These are phyloP conservation scores for Hericium rajendrae DNA, from an alignment of 768 basidiomycete species.

Conservation along the genomic window DNA sequence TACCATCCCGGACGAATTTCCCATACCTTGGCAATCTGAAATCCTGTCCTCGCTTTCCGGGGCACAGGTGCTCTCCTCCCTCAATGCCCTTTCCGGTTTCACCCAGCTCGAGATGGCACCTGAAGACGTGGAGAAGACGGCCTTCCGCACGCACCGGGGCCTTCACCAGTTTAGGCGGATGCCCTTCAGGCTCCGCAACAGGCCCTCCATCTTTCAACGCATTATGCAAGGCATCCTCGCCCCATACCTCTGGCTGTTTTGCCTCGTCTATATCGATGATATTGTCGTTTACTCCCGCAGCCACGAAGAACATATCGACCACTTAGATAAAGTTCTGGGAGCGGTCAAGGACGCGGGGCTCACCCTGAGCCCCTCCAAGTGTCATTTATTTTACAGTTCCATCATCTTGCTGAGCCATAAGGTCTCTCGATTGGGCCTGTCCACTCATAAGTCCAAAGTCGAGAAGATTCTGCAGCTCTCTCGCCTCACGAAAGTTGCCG, in stretches of 20 bases:
- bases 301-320: constrained; percentile 8
- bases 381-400: constrained; percentile 17
- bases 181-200: constrained; percentile 26
- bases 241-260: too few relatives aligned
- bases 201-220: constrained; percentile 30
- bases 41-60: constrained; percentile 10
- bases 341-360: constrained; percentile 16
- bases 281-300: constrained; percentile 8
- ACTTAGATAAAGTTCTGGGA: constrained; percentile 22
- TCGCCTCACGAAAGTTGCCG: constrained; percentile 8
- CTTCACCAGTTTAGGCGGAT: constrained; percentile 31
- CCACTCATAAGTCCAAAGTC: constrained; percentile 30
- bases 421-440: too few relatives aligned
- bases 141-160: constrained; percentile 30
- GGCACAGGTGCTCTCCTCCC: constrained; percentile 22
- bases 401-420: too few relatives aligned
- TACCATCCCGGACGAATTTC: constrained; percentile 17
- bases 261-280: constrained; percentile 12
- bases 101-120: too few relatives aligned
- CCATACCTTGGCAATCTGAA: constrained; percentile 18
- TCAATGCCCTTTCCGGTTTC: constrained; percentile 31
- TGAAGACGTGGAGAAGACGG: constrained; percentile 27
- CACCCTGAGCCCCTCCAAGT: constrained; percentile 20
- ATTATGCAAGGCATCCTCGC: constrained; percentile 27
- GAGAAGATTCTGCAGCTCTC: constrained; percentile 23